Conservation (phyloP, 345 rosid genomes). For the Xanthoceras sorbifolium region DNA sequence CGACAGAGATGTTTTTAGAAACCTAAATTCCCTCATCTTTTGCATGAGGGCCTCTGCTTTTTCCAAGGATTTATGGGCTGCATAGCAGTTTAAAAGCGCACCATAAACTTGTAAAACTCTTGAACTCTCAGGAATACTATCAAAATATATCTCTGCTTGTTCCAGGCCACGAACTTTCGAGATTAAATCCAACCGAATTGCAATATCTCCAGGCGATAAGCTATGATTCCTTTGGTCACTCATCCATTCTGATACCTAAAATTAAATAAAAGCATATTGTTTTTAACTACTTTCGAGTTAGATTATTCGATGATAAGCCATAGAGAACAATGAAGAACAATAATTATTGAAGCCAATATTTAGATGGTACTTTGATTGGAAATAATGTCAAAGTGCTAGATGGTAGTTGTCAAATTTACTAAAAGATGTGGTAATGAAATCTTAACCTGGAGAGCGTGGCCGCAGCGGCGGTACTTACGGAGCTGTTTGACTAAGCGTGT, state of each 20-base stretch:
- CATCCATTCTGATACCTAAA: constrained; percentile 56
- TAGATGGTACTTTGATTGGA: neutral
- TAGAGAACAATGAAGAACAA: too few species aligned
- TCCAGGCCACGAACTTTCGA: constrained; percentile 47
- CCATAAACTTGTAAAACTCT: constrained; percentile 45
- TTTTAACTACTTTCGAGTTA: too few species aligned
- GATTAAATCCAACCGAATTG: constrained; percentile 52
- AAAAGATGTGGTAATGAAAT: neutral
- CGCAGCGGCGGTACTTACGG: constrained; percentile 37
- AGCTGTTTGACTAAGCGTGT: constrained; percentile 41
- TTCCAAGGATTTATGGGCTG: constrained; percentile 32
- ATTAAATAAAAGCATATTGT: neutral
- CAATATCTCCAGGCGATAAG: constrained; percentile 42
- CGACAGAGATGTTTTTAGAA: constrained; percentile 27
- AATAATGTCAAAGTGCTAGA: neutral
- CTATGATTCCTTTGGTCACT: constrained; percentile 26
- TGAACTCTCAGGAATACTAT: constrained; percentile 23
- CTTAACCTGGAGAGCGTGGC: constrained; percentile 55
- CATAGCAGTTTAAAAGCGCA: constrained; percentile 55
- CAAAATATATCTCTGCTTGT: constrained; percentile 48
- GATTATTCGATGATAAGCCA: too few species aligned
- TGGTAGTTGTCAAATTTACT: too few species aligned
- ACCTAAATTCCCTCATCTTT: constrained; percentile 39
- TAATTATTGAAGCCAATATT: too few species aligned
- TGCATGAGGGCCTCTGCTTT: constrained; percentile 48